Evolutionary conservation across 345 rosid genomes (phyloP).

Genomic region (Sisymbrium irio): DNA sequence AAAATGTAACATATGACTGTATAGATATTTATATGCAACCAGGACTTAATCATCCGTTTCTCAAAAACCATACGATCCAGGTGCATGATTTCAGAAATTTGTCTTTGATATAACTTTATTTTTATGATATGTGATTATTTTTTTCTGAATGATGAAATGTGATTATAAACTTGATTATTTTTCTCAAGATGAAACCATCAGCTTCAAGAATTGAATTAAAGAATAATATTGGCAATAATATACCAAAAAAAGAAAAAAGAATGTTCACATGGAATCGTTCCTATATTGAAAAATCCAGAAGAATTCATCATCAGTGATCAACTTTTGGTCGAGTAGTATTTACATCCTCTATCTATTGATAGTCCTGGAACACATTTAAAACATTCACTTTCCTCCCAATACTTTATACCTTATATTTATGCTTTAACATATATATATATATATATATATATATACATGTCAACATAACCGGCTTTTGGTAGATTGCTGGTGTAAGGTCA

Average conservation of each 20-base stretch:
- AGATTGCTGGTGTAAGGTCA: slow-evolving; percentile 12
- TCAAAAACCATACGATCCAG: slow-evolving; percentile 18
- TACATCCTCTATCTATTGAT: background rate
- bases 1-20: too few relatives aligned
- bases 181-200: background rate
- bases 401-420: background rate
- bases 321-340: background rate
- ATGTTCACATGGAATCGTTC: background rate
- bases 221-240: background rate
- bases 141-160: too few relatives aligned
- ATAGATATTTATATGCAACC: background rate
- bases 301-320: background rate
- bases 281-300: background rate
- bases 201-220: background rate
- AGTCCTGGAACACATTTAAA: background rate
- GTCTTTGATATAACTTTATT: background rate
- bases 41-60: slow-evolving; percentile 15
- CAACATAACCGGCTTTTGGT: background rate
- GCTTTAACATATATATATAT: background rate
- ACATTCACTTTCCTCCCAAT: background rate
- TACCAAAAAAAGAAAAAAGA: background rate
- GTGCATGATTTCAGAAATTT: background rate
- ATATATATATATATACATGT: too few relatives aligned
- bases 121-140: too few relatives aligned
- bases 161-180: too few relatives aligned